phyloP scores from a whole-genome alignment of 1,284 basidiomycete species.

The Fomes fomentarius region DNA sequence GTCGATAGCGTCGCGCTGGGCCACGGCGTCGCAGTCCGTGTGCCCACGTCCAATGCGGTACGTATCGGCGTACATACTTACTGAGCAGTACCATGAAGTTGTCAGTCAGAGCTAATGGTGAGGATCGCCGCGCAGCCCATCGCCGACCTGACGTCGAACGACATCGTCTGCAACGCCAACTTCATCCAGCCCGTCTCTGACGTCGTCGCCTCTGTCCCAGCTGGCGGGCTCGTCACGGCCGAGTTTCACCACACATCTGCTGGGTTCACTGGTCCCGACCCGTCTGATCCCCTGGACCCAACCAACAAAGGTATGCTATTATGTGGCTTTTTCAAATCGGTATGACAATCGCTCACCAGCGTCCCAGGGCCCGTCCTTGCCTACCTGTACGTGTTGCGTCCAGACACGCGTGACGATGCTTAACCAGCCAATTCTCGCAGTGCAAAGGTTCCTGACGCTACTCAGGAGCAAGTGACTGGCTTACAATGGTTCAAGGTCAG shows the following conservation, averaged over 20 bases:
- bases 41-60: slow-evolving; percentile 41
- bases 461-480: slow-evolving; percentile 49
- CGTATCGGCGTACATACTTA: slow-evolving; percentile 28
- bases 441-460: slow-evolving; percentile 47
- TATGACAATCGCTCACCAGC: too few relatives aligned
- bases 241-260: slow-evolving; percentile 56
- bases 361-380: slow-evolving; percentile 53
- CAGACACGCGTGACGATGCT: background rate
- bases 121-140: slow-evolving; percentile 43
- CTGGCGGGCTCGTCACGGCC: slow-evolving; percentile 52
- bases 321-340: too few relatives aligned
- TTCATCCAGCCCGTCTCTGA: slow-evolving; percentile 58
- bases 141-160: slow-evolving; percentile 55
- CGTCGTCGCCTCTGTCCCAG: slow-evolving; percentile 53
- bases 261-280: slow-evolving; percentile 46
- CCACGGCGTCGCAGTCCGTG: slow-evolving; percentile 40
- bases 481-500: slow-evolving; percentile 59
- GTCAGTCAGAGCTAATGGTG: background rate
- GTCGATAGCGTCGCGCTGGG: slow-evolving; percentile 44
- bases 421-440: slow-evolving; percentile 28
- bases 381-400: slow-evolving; percentile 46
- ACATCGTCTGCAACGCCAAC: slow-evolving; percentile 62
- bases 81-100: background rate
- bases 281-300: slow-evolving; percentile 54
- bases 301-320: slow-evolving; percentile 44